These are phyloP conservation scores for Podaxis rugospora DNA, from an alignment of 768 basidiomycete genomes.

Conservation along the genomic window DNA sequence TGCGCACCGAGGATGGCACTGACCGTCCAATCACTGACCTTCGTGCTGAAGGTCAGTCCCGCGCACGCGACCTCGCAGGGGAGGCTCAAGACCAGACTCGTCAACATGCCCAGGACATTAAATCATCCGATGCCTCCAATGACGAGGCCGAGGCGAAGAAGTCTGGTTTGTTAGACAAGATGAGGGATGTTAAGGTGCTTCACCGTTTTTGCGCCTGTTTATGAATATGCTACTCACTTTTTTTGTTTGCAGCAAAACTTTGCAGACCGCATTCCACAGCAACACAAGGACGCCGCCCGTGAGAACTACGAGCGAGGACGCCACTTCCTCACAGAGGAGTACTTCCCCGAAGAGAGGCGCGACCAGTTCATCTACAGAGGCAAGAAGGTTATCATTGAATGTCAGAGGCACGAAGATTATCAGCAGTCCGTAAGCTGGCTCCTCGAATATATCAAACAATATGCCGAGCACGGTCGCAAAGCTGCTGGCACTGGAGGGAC, in stretches of 20 bases:
- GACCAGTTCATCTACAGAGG: conserved; percentile 91
- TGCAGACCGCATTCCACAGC: conserved; percentile 57
- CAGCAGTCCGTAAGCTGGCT: conserved; percentile 79
- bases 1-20: conserved; percentile 28
- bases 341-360: conserved; percentile 85
- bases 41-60: not conserved
- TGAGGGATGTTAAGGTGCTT: conserved; percentile 24
- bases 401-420: conserved; percentile 90
- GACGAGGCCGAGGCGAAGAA: conserved; percentile 23
- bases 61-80: no score
- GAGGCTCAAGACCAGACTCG: conserved; percentile 10
- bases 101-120: conserved; percentile 4
- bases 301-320: conserved; percentile 56
- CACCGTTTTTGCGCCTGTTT: conserved; percentile 3
- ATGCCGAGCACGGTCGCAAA: conserved; percentile 45
- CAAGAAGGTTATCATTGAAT: conserved; percentile 93
- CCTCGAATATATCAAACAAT: conserved; percentile 56
- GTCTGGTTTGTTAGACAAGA: conserved; percentile 27
- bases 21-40: conserved; percentile 25
- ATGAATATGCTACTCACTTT: not conserved
- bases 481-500: conserved; percentile 19
- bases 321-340: conserved; percentile 73
- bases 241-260: conserved; percentile 20
- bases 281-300: conserved; percentile 55
- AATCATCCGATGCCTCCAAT: not conserved